Base-by-base conservation (phyloP, 2,329 filamentous ascomycete genomes). In the Nannizziopsis arthrosporioides region DNA sequence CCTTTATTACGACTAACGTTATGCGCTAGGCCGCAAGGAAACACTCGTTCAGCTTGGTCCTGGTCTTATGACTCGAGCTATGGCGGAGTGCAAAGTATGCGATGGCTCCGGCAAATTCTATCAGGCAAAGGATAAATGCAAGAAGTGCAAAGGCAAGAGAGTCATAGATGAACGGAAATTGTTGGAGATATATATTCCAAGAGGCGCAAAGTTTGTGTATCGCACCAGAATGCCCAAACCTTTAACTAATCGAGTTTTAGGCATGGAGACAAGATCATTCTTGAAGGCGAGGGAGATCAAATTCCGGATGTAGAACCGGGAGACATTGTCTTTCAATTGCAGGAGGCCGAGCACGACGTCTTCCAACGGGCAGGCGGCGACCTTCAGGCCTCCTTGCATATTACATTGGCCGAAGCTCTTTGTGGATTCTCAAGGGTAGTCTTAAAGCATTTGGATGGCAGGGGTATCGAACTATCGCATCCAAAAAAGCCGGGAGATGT, bases 81-180 rank as follows among this genome's bases (percentile, higher is more conserved):
- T 82, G 5, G 80, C 89, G 34, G 68, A 81, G 32, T 98, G 92
- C 67, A 81, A 84, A 59, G 81, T 83, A 59, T 98, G 92, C 68
- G 76, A 81, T 51, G 90, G 89, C 31, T 77, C 81, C n/a, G 92
- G 92, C 5, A 81, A 82, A 61, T 81, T 89, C 61, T 94, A 81
- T 71, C 90, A 90, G 67, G 87, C 94, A 62, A 96, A 96, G 73
- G 92, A 98, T 62, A 86, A 87, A 63, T 98, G 92, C 75, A 94
- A 94, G 75, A 95, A 92, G 73, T 98, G 92, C 79, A 96, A 96
- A 71, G 92, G 92, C 61, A 85, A 85, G 66, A 79, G 86, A 53
- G 88, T 86, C 11, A 80, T 81, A 39, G 83, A 88, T 59, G 85
- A 92, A 68, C 92, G 85, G 68, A 98, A 96, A 72, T 85, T 90